These are phyloP conservation scores for Didymella exigua DNA, from an alignment of 2,329 filamentous ascomycete genomes.

Conservation along the genomic window DNA sequence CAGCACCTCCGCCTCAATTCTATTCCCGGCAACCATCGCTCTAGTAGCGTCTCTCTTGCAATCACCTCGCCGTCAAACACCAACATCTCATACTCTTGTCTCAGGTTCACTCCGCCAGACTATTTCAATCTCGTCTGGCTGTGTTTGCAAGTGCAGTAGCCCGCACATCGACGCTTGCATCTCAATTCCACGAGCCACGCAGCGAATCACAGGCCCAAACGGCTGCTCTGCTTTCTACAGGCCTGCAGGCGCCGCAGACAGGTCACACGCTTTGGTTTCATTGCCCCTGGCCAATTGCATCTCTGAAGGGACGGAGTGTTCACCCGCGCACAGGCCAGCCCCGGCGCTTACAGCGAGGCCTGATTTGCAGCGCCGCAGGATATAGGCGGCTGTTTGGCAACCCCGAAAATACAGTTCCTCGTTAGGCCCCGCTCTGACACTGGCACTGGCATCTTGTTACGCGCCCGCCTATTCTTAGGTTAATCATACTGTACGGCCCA, in stretches of 20 bases:
- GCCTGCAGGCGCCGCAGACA: slow-evolving; percentile 45
- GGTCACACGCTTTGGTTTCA: slow-evolving; percentile 47
- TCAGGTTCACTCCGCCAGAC: slow-evolving; percentile 26
- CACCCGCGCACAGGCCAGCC: slow-evolving; percentile 27
- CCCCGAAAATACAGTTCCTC: slow-evolving; percentile 25
- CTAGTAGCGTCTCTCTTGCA: slow-evolving; percentile 10
- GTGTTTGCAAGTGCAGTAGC: slow-evolving; percentile 32
- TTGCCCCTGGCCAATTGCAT: slow-evolving; percentile 28
- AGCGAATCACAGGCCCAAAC: slow-evolving; percentile 36
- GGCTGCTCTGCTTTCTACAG: slow-evolving; percentile 23
- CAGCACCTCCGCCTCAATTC: slow-evolving; percentile 23
- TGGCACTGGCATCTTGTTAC: slow-evolving; percentile 21
- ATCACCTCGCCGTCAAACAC: slow-evolving; percentile 23
- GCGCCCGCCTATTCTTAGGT: slow-evolving; percentile 26
- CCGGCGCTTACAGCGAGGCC: slow-evolving; percentile 38
- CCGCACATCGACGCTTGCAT: slow-evolving; percentile 34
- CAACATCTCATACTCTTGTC: slow-evolving; percentile 38
- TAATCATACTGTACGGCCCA: slow-evolving; percentile 35
- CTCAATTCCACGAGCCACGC: slow-evolving; percentile 24
- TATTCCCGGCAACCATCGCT: slow-evolving; percentile 29
- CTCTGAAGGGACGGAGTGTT: slow-evolving; percentile 17
- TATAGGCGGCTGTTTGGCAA: slow-evolving; percentile 36
- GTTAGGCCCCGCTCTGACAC: slow-evolving; percentile 26
- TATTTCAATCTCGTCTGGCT: slow-evolving; percentile 10
- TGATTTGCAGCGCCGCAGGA: slow-evolving; percentile 27